Evolutionary conservation across 495 filamentous ascomycete species (phyloP).

Genomic region (Neurospora sp.): DNA sequence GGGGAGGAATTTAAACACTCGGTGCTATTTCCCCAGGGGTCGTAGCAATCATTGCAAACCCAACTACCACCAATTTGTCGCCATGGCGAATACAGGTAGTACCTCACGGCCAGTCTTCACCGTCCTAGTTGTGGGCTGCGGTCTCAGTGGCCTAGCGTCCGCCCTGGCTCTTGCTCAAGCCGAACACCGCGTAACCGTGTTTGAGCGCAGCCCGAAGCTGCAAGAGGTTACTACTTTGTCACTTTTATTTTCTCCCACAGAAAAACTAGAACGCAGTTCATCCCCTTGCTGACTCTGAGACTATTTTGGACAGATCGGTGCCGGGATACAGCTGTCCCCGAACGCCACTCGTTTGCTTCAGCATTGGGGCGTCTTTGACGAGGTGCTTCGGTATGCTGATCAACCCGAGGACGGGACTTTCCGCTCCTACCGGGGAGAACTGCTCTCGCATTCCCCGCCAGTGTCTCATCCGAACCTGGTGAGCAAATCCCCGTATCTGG

Average conservation of each 20-base stretch:
- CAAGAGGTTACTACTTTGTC: constrained; percentile 29
- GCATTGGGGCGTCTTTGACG: constrained; percentile 24
- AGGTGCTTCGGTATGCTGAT: constrained; percentile 14
- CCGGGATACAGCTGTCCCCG: constrained; percentile 47
- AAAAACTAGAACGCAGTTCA: no score
- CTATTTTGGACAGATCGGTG: constrained; percentile 21
- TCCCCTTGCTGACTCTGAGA: neutral
- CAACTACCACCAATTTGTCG: neutral
- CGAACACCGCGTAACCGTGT: constrained; percentile 50
- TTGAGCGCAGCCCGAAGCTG: constrained; percentile 47
- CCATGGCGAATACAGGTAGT: constrained; percentile 1
- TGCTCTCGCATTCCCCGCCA: neutral
- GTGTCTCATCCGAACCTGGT: constrained; percentile 20
- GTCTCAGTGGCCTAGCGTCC: constrained; percentile 50
- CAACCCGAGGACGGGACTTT: constrained; percentile 23
- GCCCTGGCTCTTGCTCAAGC: constrained; percentile 46
- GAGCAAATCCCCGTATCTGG: constrained; percentile 33
- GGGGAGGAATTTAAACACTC: neutral
- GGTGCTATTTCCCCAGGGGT: neutral
- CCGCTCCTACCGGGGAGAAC: constrained; percentile 10
- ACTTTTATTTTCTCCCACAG: neutral
- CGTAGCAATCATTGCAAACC: constrained; percentile 1
- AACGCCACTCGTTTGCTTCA: constrained; percentile 39
- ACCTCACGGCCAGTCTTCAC: constrained; percentile 1
- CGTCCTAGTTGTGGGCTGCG: constrained; percentile 45